Conservation (phyloP, 2,329 filamentous ascomycete species). For the Stagonosporopsis rhizophila region DNA sequence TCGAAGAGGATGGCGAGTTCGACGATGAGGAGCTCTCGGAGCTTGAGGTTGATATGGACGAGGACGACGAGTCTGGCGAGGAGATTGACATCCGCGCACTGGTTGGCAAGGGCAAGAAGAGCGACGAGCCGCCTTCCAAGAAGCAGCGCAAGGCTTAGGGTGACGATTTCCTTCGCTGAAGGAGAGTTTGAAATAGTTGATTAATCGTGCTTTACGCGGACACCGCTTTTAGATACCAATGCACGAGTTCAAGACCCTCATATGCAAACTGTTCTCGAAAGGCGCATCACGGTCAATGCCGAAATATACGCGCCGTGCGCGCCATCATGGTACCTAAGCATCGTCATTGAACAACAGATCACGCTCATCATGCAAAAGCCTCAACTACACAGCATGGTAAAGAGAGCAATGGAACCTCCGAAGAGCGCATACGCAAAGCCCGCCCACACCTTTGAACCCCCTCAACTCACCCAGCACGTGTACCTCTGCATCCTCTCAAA, state of each 20-base stretch:
- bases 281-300: not conserved
- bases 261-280: not conserved
- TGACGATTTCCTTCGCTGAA: too few relatives aligned
- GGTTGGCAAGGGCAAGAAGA: slow-evolving; percentile 57
- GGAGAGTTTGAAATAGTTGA: not conserved
- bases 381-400: not conserved
- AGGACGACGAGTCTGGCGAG: slow-evolving; percentile 64
- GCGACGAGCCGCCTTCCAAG: slow-evolving; percentile 43
- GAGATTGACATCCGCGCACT: slow-evolving; percentile 58
- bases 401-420: not conserved
- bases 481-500: not conserved
- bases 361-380: not conserved
- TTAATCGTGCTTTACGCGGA: not conserved
- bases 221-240: slow-evolving; percentile 3
- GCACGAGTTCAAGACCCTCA: not conserved
- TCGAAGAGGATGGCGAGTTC: slow-evolving; percentile 65
- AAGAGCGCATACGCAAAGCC: not conserved
- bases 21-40: slow-evolving; percentile 73
- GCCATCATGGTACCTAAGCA: slow-evolving; percentile 3
- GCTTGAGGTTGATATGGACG: slow-evolving; percentile 66
- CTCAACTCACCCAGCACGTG: slow-evolving; percentile 1
- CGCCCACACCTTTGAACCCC: too few relatives aligned
- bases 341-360: not conserved
- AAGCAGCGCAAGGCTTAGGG: slow-evolving; percentile 51
- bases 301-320: not conserved